Conservation (phyloP, 2,329 filamentous ascomycete genomes). For the Rhinocladiella mackenziei region DNA sequence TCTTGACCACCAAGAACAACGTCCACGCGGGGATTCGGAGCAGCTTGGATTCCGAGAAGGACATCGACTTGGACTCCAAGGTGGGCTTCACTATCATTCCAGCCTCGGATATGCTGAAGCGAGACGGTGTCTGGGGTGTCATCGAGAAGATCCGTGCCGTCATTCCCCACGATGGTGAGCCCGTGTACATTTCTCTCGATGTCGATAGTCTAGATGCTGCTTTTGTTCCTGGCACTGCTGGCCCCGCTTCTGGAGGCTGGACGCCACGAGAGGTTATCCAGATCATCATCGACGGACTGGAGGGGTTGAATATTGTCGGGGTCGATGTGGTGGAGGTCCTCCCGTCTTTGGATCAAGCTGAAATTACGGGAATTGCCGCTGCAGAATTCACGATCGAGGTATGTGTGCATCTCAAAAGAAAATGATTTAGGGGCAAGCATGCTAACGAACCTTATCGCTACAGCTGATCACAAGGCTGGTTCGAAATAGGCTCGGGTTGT, state of each 20-base stretch:
- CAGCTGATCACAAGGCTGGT: constrained; percentile 5
- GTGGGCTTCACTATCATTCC: constrained; percentile 13
- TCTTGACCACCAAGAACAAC: constrained; percentile 1
- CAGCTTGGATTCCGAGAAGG: constrained; percentile 4
- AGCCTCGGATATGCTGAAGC: constrained; percentile 11
- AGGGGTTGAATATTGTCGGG: constrained; percentile 16
- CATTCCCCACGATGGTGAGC: constrained; percentile 4
- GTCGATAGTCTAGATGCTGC: constrained; percentile 13
- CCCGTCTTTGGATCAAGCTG: constrained; percentile 9
- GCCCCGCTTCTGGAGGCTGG: constrained; percentile 15
- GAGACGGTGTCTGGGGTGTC: constrained; percentile 9
- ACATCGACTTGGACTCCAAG: constrained; percentile 7
- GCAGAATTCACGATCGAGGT: constrained; percentile 18
- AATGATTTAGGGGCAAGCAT: too few relatives aligned
- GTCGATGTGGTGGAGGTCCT: constrained; percentile 18
- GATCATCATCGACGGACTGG: constrained; percentile 15
- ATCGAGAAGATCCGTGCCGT: constrained; percentile 11
- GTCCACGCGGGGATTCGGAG: constrained; percentile 16
- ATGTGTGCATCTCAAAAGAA: neutral
- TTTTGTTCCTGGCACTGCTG: constrained; percentile 12
- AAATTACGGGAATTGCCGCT: constrained; percentile 17
- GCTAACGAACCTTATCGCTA: neutral
- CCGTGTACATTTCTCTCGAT: constrained; percentile 17
- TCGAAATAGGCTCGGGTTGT: constrained; percentile 8
- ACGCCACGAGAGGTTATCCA: constrained; percentile 13